These are phyloP conservation scores for Symmetrospora coprosmae DNA, from an alignment of 768 basidiomycete species.

Conservation along the genomic window DNA sequence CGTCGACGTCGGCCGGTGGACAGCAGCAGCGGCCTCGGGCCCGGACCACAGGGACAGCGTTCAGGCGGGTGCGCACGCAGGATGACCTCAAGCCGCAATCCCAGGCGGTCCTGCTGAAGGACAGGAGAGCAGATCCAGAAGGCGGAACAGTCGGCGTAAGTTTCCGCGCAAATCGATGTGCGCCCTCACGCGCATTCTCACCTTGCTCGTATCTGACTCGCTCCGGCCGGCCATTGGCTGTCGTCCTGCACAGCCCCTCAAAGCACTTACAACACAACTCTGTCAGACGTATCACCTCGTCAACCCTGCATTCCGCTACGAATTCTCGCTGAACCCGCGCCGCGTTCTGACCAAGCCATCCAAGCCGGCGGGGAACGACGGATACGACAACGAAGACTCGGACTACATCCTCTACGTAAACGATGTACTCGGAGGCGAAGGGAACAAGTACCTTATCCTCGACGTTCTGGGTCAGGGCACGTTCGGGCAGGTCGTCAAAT, in stretches of 20 bases:
- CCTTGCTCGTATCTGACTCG: not conserved
- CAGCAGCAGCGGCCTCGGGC: conserved; percentile 2
- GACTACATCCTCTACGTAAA: conserved; percentile 99
- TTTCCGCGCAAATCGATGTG: conserved; percentile 30
- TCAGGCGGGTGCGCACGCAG: conserved; percentile 60
- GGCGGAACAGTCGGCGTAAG: conserved; percentile 62
- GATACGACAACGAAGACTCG: conserved; percentile 96
- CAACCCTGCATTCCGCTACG: conserved; percentile 89
- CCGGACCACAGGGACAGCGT: conserved; percentile 43
- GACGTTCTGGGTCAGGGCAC: conserved; percentile 98
- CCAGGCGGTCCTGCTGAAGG: conserved; percentile 50
- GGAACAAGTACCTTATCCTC: conserved; percentile 88
- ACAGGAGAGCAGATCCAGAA: conserved; percentile 61
- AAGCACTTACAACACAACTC: conserved; percentile 68
- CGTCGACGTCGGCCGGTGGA: not conserved
- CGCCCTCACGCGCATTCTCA: conserved; percentile 10
- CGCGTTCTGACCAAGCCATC: conserved; percentile 95
- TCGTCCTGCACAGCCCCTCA: conserved; percentile 43
- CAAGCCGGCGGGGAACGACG: conserved; percentile 88
- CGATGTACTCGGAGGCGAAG: conserved; percentile 86
- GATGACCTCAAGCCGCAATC: conserved; percentile 65
- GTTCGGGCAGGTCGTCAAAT: conserved; percentile 98
- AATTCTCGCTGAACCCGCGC: conserved; percentile 83
- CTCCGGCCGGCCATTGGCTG: not conserved
- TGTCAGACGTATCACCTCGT: conserved; percentile 84